Evolutionary conservation across 352 stramenopile species (phyloP).

Genomic region (Thalassiosira gravida): DNA sequence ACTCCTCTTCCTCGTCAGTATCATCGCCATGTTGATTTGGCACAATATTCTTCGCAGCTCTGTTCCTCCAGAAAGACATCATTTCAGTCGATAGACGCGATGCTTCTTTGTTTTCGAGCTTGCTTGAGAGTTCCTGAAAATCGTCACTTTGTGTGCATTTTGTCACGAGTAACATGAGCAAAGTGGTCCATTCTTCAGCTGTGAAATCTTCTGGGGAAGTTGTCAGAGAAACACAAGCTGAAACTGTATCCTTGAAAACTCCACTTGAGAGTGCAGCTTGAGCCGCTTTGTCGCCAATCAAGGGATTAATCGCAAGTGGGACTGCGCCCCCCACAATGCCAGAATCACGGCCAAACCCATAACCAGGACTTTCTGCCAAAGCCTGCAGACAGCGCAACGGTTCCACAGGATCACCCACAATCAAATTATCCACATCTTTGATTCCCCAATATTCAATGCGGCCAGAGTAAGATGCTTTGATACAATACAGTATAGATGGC

Average conservation of each 20-base stretch:
- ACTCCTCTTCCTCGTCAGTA: constrained; percentile 37
- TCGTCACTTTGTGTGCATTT: constrained; percentile 84
- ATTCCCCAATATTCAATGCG: constrained; percentile 56
- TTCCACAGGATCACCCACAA: constrained; percentile 65
- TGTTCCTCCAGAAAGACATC: constrained; percentile 50
- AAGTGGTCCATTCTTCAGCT: constrained; percentile 74
- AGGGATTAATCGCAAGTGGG: constrained; percentile 78
- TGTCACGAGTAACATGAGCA: constrained; percentile 77
- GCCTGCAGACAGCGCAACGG: constrained; percentile 73
- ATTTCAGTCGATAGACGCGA: constrained; percentile 43
- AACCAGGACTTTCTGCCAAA: constrained; percentile 82
- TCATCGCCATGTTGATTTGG: constrained; percentile 57
- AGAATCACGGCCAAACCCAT: constrained; percentile 75
- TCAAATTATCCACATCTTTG: constrained; percentile 71
- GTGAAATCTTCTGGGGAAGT: constrained; percentile 73
- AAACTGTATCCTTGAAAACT: constrained; percentile 81
- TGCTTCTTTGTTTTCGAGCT: constrained; percentile 74
- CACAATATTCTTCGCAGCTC: constrained; percentile 60
- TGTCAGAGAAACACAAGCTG: constrained; percentile 65
- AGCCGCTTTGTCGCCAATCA: constrained; percentile 78
- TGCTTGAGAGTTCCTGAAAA: constrained; percentile 73
- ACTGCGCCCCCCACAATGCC: constrained; percentile 64
- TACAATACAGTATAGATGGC: constrained; percentile 71
- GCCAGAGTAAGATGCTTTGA: constrained; percentile 54
- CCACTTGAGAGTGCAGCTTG: constrained; percentile 74